phyloP scores from a whole-genome alignment of 306 rosid genomes.

The Sesbania bispinosa region DNA sequence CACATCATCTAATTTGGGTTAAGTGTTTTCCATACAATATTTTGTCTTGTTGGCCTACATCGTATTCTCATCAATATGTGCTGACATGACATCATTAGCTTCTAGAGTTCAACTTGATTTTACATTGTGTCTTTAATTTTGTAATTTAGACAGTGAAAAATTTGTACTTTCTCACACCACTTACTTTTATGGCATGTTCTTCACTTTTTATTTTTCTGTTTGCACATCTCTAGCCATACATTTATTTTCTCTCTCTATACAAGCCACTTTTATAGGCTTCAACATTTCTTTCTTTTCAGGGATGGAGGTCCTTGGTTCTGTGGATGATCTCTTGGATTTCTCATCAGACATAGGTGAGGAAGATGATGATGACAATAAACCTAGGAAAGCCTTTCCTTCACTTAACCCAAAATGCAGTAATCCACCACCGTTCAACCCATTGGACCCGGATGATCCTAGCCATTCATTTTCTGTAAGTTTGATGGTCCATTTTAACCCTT shows the following conservation, averaged over 20 bases:
- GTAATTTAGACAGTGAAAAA: not conserved
- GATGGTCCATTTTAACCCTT: not conserved
- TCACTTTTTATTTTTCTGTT: not conserved
- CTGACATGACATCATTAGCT: not conserved
- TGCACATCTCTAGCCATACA: not conserved
- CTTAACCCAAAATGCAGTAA: constrained; percentile 25
- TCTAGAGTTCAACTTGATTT: not conserved
- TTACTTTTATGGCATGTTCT: no score
- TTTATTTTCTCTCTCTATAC: not conserved
- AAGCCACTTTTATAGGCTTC: not conserved
- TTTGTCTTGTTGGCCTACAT: not conserved
- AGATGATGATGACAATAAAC: constrained; percentile 44
- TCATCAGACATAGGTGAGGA: constrained; percentile 59
- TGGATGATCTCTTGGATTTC: constrained; percentile 74
- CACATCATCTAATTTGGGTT: not conserved
- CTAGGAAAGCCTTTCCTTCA: constrained; percentile 25
- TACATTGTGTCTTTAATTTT: constrained; percentile 5
- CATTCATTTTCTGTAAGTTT: constrained; percentile 59
- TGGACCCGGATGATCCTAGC: constrained; percentile 38
- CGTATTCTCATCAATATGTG: not conserved
- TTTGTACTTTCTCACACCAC: not conserved
- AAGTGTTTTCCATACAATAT: not conserved
- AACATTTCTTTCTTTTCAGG: constrained; percentile 33
- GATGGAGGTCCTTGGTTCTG: constrained; percentile 61
- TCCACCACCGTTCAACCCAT: constrained; percentile 26